phyloP scores from a whole-genome alignment of 140 eudicot genomes.

The Stevia rebaudiana region DNA sequence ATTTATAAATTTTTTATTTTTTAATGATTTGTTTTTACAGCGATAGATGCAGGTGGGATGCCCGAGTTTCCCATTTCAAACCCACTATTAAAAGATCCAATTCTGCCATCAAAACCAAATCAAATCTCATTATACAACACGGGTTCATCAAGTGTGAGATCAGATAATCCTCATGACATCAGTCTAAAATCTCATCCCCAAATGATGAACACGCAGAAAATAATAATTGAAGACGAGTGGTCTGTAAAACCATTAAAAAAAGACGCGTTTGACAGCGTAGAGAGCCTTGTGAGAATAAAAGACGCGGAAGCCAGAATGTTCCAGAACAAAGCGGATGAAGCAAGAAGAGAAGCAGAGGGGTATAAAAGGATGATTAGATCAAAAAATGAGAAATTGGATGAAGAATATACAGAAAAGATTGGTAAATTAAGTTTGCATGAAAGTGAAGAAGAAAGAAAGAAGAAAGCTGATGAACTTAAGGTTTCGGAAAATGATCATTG shows the following conservation, averaged over 20 bases:
- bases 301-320: slow-evolving; percentile 92
- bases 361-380: slow-evolving; percentile 54
- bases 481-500: slow-evolving; percentile 56
- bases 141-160: slow-evolving; percentile 42
- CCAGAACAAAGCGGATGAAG: slow-evolving; percentile 77
- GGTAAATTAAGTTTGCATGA: slow-evolving; percentile 55
- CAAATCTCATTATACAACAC: slow-evolving; percentile 30
- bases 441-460: slow-evolving; percentile 57
- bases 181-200: too few species aligned
- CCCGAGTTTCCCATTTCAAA: slow-evolving; percentile 38
- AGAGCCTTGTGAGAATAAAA: slow-evolving; percentile 68
- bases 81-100: slow-evolving; percentile 29
- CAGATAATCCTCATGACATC: too few species aligned
- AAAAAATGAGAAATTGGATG: slow-evolving; percentile 61
- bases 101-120: slow-evolving; percentile 30
- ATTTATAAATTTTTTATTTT: neutral
- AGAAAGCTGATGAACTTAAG: slow-evolving; percentile 69
- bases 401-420: slow-evolving; percentile 57
- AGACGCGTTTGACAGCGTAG: slow-evolving; percentile 68
- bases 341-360: slow-evolving; percentile 63
- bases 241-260: slow-evolving; percentile 57
- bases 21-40: slow-evolving; percentile 12
- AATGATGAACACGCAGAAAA: slow-evolving; percentile 34
- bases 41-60: slow-evolving; percentile 31
- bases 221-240: slow-evolving; percentile 72